Evolutionary conservation across 345 rosid genomes (phyloP).

Genomic region (Bruguiera parviflora): DNA sequence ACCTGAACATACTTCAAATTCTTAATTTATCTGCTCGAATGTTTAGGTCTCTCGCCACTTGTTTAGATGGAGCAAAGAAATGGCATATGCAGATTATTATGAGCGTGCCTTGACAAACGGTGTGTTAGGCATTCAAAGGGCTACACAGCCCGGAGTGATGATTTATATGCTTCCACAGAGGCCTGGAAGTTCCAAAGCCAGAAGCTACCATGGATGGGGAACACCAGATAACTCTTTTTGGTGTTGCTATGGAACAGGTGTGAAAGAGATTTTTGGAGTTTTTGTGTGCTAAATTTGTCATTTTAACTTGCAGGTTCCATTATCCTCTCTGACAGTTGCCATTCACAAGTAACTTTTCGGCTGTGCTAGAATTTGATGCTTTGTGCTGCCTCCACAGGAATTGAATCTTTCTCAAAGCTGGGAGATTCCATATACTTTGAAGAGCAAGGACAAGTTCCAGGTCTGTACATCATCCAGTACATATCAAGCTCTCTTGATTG

Average conservation of each 20-base stretch:
- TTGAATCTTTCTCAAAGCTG: slow-evolving; percentile 87
- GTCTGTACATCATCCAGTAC: slow-evolving; percentile 74
- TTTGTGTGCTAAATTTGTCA: not conserved
- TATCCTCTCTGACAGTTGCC: not conserved
- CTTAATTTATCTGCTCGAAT: not conserved
- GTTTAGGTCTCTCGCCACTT: slow-evolving; percentile 80
- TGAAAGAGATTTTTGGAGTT: slow-evolving; percentile 1
- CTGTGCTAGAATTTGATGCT: not conserved
- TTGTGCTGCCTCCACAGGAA: slow-evolving; percentile 35
- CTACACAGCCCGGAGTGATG: slow-evolving; percentile 85
- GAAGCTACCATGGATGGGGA: slow-evolving; percentile 84
- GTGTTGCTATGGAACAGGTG: slow-evolving; percentile 99
- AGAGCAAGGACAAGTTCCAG: slow-evolving; percentile 58
- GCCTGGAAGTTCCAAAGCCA: slow-evolving; percentile 73
- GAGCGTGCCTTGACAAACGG: slow-evolving; percentile 92
- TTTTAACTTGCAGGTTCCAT: not conserved
- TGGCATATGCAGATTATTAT: slow-evolving; percentile 83
- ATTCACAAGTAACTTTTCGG: not conserved
- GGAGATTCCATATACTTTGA: slow-evolving; percentile 94
- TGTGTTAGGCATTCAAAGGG: slow-evolving; percentile 86
- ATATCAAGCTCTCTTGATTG: slow-evolving; percentile 74
- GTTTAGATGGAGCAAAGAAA: slow-evolving; percentile 89
- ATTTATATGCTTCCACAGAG: slow-evolving; percentile 92
- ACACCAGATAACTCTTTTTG: slow-evolving; percentile 64
- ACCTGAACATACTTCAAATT: not conserved